These are phyloP conservation scores for Ascobolus immersus DNA, from an alignment of 495 filamentous ascomycete genomes.

Conservation along the genomic window DNA sequence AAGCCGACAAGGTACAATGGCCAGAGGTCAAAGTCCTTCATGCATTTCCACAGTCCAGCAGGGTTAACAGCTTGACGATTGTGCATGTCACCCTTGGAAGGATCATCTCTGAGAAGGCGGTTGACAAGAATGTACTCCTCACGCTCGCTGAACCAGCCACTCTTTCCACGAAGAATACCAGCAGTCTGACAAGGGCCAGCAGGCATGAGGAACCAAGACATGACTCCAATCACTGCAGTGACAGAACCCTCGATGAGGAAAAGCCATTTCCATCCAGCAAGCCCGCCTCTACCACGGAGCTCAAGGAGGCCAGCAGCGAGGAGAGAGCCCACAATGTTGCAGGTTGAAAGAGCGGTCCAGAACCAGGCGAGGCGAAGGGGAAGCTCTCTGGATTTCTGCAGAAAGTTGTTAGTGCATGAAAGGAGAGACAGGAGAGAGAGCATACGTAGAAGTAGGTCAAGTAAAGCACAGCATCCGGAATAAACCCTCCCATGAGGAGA, in stretches of 20 bases:
- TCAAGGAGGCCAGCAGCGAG: slow-evolving; percentile 26
- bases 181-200: slow-evolving; percentile 26
- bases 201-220: slow-evolving; percentile 30
- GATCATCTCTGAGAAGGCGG: slow-evolving; percentile 36
- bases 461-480: slow-evolving; percentile 24
- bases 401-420: not conserved
- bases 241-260: slow-evolving; percentile 32
- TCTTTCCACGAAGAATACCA: slow-evolving; percentile 27
- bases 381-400: slow-evolving; percentile 22
- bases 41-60: slow-evolving; percentile 21
- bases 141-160: slow-evolving; percentile 35
- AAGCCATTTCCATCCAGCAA: slow-evolving; percentile 27
- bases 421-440: not conserved
- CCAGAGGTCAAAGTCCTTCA: slow-evolving; percentile 34
- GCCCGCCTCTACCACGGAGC: slow-evolving; percentile 25
- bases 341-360: slow-evolving; percentile 23
- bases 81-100: slow-evolving; percentile 38
- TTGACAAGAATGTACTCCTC: slow-evolving; percentile 36
- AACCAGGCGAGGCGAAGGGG: slow-evolving; percentile 26
- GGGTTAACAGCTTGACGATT: slow-evolving; percentile 29
- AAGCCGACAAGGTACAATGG: slow-evolving; percentile 29
- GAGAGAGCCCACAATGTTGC: slow-evolving; percentile 25
- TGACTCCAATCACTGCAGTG: slow-evolving; percentile 26
- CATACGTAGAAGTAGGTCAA: slow-evolving; percentile 26
- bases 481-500: slow-evolving; percentile 25